Evolutionary conservation across 306 rosid species (phyloP).

Genomic region (Cyclanthera cordifolia): DNA sequence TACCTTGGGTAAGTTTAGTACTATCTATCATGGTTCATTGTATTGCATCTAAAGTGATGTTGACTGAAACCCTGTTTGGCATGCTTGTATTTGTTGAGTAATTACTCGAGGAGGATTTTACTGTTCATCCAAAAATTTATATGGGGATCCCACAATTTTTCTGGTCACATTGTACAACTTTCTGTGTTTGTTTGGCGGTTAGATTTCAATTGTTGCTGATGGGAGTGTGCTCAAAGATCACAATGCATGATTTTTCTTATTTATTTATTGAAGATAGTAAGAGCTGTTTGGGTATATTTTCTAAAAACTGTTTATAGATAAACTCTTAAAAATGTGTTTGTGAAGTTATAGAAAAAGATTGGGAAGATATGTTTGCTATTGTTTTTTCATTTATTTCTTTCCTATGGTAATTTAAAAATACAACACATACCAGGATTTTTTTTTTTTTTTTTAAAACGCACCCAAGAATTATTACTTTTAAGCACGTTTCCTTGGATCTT

Average conservation of each 20-base stretch:
- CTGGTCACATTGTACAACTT: background rate
- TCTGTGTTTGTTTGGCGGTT: background rate
- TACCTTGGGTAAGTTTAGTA: conserved; percentile 64
- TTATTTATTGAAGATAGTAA: background rate
- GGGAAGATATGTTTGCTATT: background rate
- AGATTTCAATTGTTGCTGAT: background rate
- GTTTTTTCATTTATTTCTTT: background rate
- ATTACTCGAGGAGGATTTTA: background rate
- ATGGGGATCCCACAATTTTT: background rate
- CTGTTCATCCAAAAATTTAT: background rate
- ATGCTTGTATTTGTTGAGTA: background rate
- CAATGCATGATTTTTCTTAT: background rate
- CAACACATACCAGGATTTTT: too few relatives aligned
- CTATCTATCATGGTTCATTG: background rate
- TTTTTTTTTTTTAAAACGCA: too few relatives aligned
- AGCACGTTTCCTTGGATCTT: background rate
- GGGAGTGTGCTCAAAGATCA: background rate
- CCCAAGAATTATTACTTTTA: background rate
- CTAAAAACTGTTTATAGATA: background rate
- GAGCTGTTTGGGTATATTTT: background rate
- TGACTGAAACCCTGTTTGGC: background rate
- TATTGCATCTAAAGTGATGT: background rate
- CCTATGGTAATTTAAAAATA: background rate
- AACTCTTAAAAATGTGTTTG: background rate
- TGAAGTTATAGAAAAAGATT: background rate